Base-by-base conservation (phyloP, 129 eudicot genomes). In the Flaveria trinervia region DNA sequence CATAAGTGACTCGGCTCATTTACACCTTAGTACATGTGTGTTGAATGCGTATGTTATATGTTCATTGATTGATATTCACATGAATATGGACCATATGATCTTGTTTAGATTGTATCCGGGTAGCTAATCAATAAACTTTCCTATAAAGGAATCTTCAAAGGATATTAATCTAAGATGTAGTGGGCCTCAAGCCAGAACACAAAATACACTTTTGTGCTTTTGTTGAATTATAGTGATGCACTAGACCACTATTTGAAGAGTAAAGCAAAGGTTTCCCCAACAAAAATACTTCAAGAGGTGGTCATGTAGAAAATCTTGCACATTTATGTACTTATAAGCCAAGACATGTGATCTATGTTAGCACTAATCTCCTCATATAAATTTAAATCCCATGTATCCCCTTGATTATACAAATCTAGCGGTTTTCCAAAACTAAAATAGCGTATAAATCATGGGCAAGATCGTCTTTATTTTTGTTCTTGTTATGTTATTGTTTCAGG, bases 401-500 rank as follows among this genome's bases (percentile, higher is more conserved):
- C 73, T 74, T 86, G 77, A 62, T 71, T 86, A 91, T 74, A 84
- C 77, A 87, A 79, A 73, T 74, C 83, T 68, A 71, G 44, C 66
- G 30, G 68, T 76, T 74, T 65, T 33, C 25, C 25, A 5, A 36
- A 33, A 68, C 56, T 36, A 14, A 49, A 49, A 50, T 17, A 79
- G 72, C 75, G 78, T 71, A 28, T 45, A 77, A 83, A 80, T 49
- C 65, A 95, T 95, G 99, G 85, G 77, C 68, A 86, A 80, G 68
- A 62, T 75, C 16, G 80, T 79, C 67, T 87, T 86, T 43, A 14
- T 88, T 74, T 75, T 77, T 68, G 62, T 83, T 79, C 80, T 91
- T 75, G 65, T 46, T 44, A 65, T 87, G 72, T 80, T 91, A 73
- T 61, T 81, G 46, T 85, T 85, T 79, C 61, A 70, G 78, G 88